Percentiles rank a stretch among this genome's conserved stretches.
Evolutionary conservation across 2,329 filamentous ascomycete genomes (phyloP).

Genomic region (Pseudocercospora pini-densiflorae): DNA sequence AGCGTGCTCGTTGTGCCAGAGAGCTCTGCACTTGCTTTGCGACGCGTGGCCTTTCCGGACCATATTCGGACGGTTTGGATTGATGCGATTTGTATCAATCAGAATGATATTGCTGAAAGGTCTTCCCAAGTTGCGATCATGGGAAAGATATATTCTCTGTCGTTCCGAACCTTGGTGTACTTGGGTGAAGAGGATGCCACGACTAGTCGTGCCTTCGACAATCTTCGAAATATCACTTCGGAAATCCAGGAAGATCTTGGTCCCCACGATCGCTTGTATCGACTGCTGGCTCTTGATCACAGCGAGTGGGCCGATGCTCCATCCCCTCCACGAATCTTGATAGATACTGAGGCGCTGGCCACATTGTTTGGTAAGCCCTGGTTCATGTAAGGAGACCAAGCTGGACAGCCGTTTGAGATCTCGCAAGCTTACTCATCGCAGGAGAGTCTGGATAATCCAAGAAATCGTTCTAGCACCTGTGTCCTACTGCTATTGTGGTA

Average conservation of each 20-base stretch:
- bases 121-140: background rate
- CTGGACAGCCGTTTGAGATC: background rate
- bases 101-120: background rate
- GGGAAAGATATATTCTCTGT: background rate
- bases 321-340: background rate
- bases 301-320: background rate
- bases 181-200: background rate
- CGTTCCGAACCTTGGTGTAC: background rate
- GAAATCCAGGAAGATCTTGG: background rate
- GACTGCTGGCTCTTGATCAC: background rate
- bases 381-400: background rate
- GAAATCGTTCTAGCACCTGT: background rate
- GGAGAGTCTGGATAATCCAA: conserved; percentile 1
- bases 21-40: background rate
- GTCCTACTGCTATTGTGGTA: background rate
- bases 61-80: background rate
- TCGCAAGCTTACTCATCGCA: background rate
- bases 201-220: background rate
- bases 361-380: background rate
- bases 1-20: background rate
- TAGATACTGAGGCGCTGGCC: background rate
- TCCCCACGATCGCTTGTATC: background rate
- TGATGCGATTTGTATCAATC: too few species aligned
- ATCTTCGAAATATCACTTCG: background rate
- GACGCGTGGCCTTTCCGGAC: background rate